Base-by-base conservation (phyloP, 2,329 filamentous ascomycete genomes). In the Shiraia sp. region DNA sequence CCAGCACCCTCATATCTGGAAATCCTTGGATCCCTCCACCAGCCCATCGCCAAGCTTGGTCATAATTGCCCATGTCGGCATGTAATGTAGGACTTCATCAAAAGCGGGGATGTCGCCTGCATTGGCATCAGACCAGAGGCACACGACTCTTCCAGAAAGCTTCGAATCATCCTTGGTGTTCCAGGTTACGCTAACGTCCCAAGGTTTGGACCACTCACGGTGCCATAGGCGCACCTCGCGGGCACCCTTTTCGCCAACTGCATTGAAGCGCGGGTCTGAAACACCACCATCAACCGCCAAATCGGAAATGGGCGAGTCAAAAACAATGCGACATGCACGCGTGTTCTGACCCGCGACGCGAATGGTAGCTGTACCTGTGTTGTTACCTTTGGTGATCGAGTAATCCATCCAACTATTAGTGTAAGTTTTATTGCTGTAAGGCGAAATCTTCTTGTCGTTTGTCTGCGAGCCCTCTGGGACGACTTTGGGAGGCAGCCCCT, bases 81-180 rank as follows among this genome's bases (percentile, higher is more conserved):
- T 78, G 70, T 84, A 96, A 64, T 84, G 79, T 54, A 80, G 74
- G 34, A 88, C 76, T 70, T 97, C 91, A 55, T 93, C 87, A 36
- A 92, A 79, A 1, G 91, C 91, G 0, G 92, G 91, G 33, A 97
- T 90, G 1, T 78, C 77, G 3, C 82, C 85, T 25, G 74, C 72
- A 60, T 96, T 96, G 31, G 81, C 84, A 72, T 99, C 93, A 58
- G 86, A 90, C 90, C 91, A 97, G 23, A 88, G 75, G 69, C 93
- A 97, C 12, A 85, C 78, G 1, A 91, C 82, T 24, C 74, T 78
- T 1, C 90, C 88, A 50, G 65, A 66, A 61, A 61, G 54, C 49
- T 57, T 64, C 47, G 59, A 51, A 45, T 61, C 59, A 41, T 51
- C 51, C 41, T 55, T 53, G 47, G 55, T 49, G 45, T 76, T 72